phyloP scores from a whole-genome alignment of 108 stramenopile species.

The Pseudonitzschia pungens region DNA sequence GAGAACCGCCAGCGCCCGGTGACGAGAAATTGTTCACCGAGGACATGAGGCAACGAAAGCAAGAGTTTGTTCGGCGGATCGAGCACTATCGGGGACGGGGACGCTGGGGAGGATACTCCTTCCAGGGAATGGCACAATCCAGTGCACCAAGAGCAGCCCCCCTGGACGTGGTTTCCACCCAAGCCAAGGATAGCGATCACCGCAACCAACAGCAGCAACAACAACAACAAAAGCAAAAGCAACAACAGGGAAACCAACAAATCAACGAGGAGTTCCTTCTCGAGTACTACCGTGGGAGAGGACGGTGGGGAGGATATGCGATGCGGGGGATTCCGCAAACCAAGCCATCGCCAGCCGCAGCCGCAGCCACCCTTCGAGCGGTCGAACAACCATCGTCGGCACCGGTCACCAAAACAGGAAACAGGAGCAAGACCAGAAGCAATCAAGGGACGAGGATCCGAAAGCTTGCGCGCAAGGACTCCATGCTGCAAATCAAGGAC shows the following conservation, averaged over 20 bases:
- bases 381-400: too few relatives aligned
- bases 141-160: background rate
- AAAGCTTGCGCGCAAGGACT: background rate
- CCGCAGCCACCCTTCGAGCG: too few relatives aligned
- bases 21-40: background rate
- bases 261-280: background rate
- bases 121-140: background rate
- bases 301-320: slow-evolving; percentile 10
- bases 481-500: slow-evolving; percentile 32
- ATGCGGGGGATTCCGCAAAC: background rate
- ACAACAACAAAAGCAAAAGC: background rate
- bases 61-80: background rate
- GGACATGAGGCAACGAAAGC: slow-evolving; percentile 2
- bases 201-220: background rate
- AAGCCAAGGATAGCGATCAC: too few relatives aligned
- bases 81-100: background rate
- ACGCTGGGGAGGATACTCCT: slow-evolving; percentile 6
- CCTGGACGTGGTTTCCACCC: background rate
- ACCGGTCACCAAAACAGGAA: too few relatives aligned
- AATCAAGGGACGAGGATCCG: background rate
- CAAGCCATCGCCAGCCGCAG: background rate
- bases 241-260: too few relatives aligned
- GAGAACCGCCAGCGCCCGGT: background rate
- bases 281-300: background rate
- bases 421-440: too few relatives aligned